Evolutionary conservation across 164 flowering plant species (phyloP), one percentile per base, ranked within the genome.

Genomic region (Magnolia sinica): DNA sequence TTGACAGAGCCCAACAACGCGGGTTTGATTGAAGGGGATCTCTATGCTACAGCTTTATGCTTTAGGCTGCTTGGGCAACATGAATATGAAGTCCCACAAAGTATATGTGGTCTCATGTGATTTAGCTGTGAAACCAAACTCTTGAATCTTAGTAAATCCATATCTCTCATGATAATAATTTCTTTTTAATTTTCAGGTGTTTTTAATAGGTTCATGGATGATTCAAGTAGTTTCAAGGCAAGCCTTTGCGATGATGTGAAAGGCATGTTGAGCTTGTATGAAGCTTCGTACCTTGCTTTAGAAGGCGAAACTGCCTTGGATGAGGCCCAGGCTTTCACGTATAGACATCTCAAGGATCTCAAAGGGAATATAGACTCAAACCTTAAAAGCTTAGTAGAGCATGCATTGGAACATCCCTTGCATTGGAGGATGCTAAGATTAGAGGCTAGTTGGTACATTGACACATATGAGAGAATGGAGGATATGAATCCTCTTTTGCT

Each of bases 271-370:
- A 20, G 72, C 59, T 74, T 79, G 61, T 82, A 76, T 70, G 79
- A 82, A 64, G 84, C 81, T 68, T 68, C 50, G 14, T 31, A 82
- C 27, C 76, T 84, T 52, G 73, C 78, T 31, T 50, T 81, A 22
- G 76, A 77, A 63, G 92, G 88, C 51, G 95, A 91, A 74, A 58
- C 80, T 13, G 72, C 80, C 59, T 85, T 91, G 11, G 88, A 88
- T 11, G 83, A 87, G 69, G 88, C 86, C 18, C 74, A 50, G 59
- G 63, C 71, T 0, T 85, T 85, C 22, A 75, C 86, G 45, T n/a
- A 73, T 6, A 72, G 66, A n/a, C 51, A 75, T 45, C 89, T 88
- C 3, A 78, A 73, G 49, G 45, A 58, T 31, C 0, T 73, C 23
- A 13, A 77, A 76, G 8, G 31, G 52, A 29, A 8, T 4, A 11